Conservation (phyloP, 176 grass and related monocot genomes). For the Hsuehochloa calcarea region DNA sequence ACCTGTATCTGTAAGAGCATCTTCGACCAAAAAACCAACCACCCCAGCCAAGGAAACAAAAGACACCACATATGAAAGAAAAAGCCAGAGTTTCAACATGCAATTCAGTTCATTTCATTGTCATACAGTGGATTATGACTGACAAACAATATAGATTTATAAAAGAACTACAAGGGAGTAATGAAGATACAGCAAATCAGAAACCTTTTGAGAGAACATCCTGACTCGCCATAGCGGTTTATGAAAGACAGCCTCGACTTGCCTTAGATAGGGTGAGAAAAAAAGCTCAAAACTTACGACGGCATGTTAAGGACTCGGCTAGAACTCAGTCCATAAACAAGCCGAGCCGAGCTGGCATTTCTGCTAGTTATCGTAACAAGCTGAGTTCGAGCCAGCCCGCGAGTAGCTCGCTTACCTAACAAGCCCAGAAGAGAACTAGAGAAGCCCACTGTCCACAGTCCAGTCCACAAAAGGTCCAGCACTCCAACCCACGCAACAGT, state of each 20-base stretch:
- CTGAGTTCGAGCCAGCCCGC: no score
- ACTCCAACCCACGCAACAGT: no score
- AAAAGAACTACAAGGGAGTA: not conserved
- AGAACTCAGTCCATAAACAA: no score
- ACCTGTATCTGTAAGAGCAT: constrained; percentile 65
- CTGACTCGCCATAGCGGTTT: not conserved
- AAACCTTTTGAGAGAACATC: not conserved
- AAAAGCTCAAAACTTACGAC: no score
- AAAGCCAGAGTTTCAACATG: constrained; percentile 92
- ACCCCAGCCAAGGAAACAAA: constrained; percentile 73
- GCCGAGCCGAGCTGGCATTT: no score
- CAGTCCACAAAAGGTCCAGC: no score
- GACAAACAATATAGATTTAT: not conserved
- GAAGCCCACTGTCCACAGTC: no score
- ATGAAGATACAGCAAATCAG: not conserved
- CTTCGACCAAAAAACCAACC: constrained; percentile 69
- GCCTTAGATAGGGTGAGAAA: no score
- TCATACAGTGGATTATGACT: not conserved
- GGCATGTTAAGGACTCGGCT: no score
- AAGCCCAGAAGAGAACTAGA: no score
- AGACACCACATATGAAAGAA: constrained; percentile 81
- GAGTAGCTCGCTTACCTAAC: no score
- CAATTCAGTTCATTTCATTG: constrained; percentile 17
- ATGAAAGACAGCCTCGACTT: not conserved
- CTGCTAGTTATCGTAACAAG: no score